Evolutionary conservation across 2,329 filamentous ascomycete genomes (phyloP).

Genomic region (Chrysoporthe deuterocubensis): DNA sequence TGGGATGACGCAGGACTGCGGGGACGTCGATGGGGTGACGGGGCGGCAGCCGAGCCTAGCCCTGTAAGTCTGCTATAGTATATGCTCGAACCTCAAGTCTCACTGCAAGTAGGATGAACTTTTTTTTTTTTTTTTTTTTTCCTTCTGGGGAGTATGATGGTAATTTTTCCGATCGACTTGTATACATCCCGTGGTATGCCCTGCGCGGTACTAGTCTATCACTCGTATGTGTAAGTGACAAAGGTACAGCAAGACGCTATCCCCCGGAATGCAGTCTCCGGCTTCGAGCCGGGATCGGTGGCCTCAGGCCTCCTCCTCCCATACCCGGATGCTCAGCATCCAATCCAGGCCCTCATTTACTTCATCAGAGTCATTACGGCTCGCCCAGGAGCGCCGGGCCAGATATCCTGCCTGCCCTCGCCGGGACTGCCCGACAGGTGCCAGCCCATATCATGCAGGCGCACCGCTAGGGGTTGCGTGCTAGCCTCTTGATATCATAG

Average conservation of each 20-base stretch:
- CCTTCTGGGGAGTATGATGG: too few relatives aligned
- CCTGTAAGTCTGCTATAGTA: background rate
- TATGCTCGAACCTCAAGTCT: background rate
- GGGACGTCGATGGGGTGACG: constrained; percentile 22
- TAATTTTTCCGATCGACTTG: background rate
- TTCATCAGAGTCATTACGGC: constrained; percentile 13
- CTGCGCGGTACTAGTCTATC: background rate
- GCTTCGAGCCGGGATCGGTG: too few relatives aligned
- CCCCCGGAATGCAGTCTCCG: too few relatives aligned
- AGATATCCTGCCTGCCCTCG: background rate
- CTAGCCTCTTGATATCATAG: background rate
- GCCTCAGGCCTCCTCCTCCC: background rate
- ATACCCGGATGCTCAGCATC: constrained; percentile 17
- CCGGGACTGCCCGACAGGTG: background rate
- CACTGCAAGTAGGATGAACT: constrained; percentile 4
- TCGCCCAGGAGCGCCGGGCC: background rate
- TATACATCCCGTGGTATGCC: background rate
- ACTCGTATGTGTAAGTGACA: background rate
- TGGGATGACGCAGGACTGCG: constrained; percentile 29
- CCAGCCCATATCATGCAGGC: constrained; percentile 1
- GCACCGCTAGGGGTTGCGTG: constrained; percentile 7
- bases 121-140: background rate
- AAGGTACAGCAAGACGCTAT: too few relatives aligned
- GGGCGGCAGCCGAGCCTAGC: background rate
- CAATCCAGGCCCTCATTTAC: background rate